Percentiles rank a stretch among this genome's conserved stretches.
These are phyloP conservation scores for Cystobasidium sp. DNA, from an alignment of 1,284 basidiomycete species.

Conservation along the genomic window DNA sequence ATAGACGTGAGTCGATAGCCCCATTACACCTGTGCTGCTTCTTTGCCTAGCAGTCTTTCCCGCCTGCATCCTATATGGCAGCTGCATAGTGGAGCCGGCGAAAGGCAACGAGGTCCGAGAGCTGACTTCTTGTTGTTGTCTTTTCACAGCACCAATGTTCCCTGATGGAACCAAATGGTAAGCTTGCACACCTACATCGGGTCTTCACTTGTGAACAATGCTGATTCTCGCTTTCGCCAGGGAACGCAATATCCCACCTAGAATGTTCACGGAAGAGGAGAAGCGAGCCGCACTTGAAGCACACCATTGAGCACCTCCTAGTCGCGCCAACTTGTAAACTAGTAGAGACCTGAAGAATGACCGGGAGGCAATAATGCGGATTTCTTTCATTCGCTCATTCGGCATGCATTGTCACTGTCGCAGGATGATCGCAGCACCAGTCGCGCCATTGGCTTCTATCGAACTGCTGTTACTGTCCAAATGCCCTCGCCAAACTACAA, in stretches of 20 bases:
- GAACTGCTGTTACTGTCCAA: not conserved
- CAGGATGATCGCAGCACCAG: no score
- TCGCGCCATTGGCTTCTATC: no score
- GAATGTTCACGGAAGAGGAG: slow-evolving; percentile 51
- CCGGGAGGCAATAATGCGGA: not conserved
- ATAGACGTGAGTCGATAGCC: slow-evolving; percentile 50
- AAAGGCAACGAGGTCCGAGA: no score
- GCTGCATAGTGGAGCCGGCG: not conserved
- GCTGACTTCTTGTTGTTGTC: slow-evolving; percentile 3
- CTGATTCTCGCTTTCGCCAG: slow-evolving; percentile 29
- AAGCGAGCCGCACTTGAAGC: slow-evolving; percentile 51
- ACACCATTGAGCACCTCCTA: slow-evolving; percentile 18
- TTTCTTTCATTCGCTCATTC: not conserved
- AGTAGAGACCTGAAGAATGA: not conserved
- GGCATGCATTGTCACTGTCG: no score
- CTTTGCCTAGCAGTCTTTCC: not conserved
- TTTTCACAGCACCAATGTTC: slow-evolving; percentile 49
- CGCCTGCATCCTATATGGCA: not conserved
- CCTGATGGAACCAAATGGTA: slow-evolving; percentile 54
- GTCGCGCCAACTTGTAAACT: not conserved
- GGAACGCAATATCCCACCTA: slow-evolving; percentile 54
- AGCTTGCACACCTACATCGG: no score
- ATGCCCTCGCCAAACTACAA: not conserved
- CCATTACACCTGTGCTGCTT: not conserved
- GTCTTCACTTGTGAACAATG: no score